phyloP scores from a whole-genome alignment of 768 basidiomycete genomes.

The Cubamyces sp. region DNA sequence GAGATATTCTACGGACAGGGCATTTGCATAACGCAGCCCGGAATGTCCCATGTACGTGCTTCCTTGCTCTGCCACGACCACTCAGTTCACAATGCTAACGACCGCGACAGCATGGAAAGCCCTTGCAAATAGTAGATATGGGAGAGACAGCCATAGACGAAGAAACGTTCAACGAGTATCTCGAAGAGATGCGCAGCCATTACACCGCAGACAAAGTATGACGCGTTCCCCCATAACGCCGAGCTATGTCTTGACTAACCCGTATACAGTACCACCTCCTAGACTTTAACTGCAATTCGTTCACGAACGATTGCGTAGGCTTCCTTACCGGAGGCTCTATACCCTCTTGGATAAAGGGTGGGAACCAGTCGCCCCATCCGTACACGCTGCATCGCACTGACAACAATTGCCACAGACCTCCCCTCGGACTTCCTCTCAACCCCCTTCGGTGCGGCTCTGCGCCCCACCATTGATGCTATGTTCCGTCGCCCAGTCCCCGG shows the following conservation, averaged over 20 bases:
- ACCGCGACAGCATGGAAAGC: constrained; percentile 67
- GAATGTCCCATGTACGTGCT: constrained; percentile 74
- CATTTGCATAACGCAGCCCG: constrained; percentile 71
- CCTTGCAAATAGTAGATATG: constrained; percentile 70
- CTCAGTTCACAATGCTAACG: background rate
- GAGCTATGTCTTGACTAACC: background rate
- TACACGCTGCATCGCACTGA: background rate
- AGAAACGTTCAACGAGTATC: constrained; percentile 84
- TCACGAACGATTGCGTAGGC: constrained; percentile 85
- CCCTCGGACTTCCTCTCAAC: constrained; percentile 88
- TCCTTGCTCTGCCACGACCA: background rate
- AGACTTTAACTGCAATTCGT: constrained; percentile 97
- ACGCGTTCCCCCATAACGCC: constrained; percentile 5
- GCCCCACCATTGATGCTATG: constrained; percentile 92
- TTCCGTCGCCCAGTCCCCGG: constrained; percentile 62
- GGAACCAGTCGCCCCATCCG: constrained; percentile 20
- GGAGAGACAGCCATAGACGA: constrained; percentile 83
- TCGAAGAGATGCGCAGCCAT: constrained; percentile 70
- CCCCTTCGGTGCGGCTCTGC: constrained; percentile 82
- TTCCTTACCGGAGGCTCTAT: constrained; percentile 86
- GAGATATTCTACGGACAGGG: constrained; percentile 94
- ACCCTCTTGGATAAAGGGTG: constrained; percentile 82
- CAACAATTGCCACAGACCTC: constrained; percentile 49
- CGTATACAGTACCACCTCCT: constrained; percentile 78
- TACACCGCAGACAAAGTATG: constrained; percentile 91